Evolutionary conservation across 345 rosid species (phyloP), one percentile per base, ranked within the genome.

Genomic region (Pugionium cornutum): DNA sequence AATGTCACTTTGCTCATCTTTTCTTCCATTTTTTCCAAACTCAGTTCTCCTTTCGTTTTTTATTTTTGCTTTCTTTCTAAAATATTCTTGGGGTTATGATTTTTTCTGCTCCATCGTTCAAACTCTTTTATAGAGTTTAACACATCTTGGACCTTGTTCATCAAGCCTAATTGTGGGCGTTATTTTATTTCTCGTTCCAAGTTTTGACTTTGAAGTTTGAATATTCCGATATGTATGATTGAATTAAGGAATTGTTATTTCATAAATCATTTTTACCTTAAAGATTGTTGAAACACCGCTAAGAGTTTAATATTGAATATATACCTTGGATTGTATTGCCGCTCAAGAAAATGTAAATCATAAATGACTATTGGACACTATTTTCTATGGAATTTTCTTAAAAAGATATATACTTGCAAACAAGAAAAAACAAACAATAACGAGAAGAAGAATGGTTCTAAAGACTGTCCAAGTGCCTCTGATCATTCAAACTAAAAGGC

Each of bases 1-100:
- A 76, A 52, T 54, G 9, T 76, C 25, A 76, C 77, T 68, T 55
- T 66, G 41, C 53, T 58, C 11, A 33, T 53, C 18, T 42, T 36
- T 31, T 45, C 45, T 1, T 73, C 73, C 73, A 74, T 61, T 66
- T 7, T 73, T 34, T 44, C 29, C 11, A 36, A 42, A 50, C 36
- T 29, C 6, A 26, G 1, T 26, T 69, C 0, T 61, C 33, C 32
- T 28, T n/a, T n/a, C n/a, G n/a, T n/a, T 54, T 4, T 2, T 61
- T 37, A n/a, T 30, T 4, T 5, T 1, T 7, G 4, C 3, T 64
- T 34, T 48, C 9, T 2, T 32, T 18, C 58, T 31, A 33, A 26
- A 25, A 29, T 9, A 31, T 60, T 42, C 3, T 52, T 53, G 37
- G 62, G 18, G 27, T 31, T 62, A 25, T 45, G 42, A 57, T 30